These are phyloP conservation scores for Choiromyces venosus DNA, from an alignment of 495 filamentous ascomycete species.

Conservation along the genomic window DNA sequence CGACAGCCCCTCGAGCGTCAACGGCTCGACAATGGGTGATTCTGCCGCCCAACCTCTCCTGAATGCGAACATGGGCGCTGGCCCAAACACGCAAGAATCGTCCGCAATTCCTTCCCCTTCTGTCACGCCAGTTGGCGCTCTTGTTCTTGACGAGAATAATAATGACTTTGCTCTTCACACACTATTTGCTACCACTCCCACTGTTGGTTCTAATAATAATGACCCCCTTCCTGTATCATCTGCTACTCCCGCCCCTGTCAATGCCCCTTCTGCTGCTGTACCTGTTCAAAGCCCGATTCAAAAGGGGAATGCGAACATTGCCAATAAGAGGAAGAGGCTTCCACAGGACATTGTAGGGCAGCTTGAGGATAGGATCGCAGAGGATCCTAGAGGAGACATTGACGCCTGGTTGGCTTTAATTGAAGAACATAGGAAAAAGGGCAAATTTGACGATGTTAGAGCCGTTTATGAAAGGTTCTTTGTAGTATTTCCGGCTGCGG, in stretches of 20 bases:
- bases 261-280: slow-evolving; percentile 30
- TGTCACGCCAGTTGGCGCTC: slow-evolving; percentile 31
- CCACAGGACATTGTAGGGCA: slow-evolving; percentile 75
- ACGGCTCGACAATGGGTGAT: slow-evolving; percentile 30
- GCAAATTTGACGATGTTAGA: slow-evolving; percentile 74
- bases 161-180: slow-evolving; percentile 33
- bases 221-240: slow-evolving; percentile 36
- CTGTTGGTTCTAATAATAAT: slow-evolving; percentile 34
- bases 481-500: slow-evolving; percentile 77
- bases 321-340: slow-evolving; percentile 50
- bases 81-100: slow-evolving; percentile 34
- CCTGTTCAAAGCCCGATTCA: slow-evolving; percentile 31
- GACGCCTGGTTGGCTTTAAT: slow-evolving; percentile 86
- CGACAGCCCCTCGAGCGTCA: slow-evolving; percentile 31
- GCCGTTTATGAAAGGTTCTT: slow-evolving; percentile 79
- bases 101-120: slow-evolving; percentile 31
- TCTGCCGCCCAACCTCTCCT: slow-evolving; percentile 28
- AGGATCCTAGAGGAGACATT: slow-evolving; percentile 86
- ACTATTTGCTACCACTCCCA: slow-evolving; percentile 32
- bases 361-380: slow-evolving; percentile 79
- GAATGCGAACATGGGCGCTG: slow-evolving; percentile 21
- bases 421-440: slow-evolving; percentile 71
- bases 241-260: slow-evolving; percentile 24
- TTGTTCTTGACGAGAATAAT: slow-evolving; percentile 38
- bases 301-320: slow-evolving; percentile 18